Base-by-base conservation (phyloP, 23 red algal genomes). In the Cyanidioschyzon merolae region DNA sequence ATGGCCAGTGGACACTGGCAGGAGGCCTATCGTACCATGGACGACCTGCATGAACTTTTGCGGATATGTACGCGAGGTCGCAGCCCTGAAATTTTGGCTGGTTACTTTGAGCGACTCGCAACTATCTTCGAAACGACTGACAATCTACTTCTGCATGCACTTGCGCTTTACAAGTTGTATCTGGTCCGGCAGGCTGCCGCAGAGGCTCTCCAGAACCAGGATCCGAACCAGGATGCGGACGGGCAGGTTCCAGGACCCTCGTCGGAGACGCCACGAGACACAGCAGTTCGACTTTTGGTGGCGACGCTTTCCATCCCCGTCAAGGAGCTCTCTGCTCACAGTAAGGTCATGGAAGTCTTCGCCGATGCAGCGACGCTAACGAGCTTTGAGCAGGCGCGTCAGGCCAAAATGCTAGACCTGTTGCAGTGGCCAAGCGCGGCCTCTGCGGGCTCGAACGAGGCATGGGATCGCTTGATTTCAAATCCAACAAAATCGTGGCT, bases 11-110 rank as follows among this genome's bases (percentile, higher is more conserved):
- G 89, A 68, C 80, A 92, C 68, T 98, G 94, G 94, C 88, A 91
- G 76, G 88, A 98, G 77, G 94, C 94, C 0, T 89, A 92, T 38
- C 88, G 94, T 16, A 98, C 94, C 7, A 85, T 91, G 41, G 94
- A 98, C 57, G 94, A 98, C 59, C 88, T 98, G 57, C 94, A 98
- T 31, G 75, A 86, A 21, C 88, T 98, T 0, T 75, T 98, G 81
- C 79, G 83, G 0, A 74, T 91, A 68, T 76, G 80, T 3, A 91
- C 89, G 76, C 71, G 81, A 34, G 78, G 78, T 37, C 84, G 86
- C 0, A 82, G 79, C 29, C 83, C 84, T 12, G 76, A 79, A 67
- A 84, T 88, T 79, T 86, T 98, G 88, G 80, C 77, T 2, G 76
- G 83, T 39, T 98, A 98, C 75, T 98, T 91, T 39, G 89, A 91